Percentiles rank a stretch among this genome's conserved stretches.
Conservation (phyloP, 148 eudicot genomes). For the Chenopodium quinoa region DNA sequence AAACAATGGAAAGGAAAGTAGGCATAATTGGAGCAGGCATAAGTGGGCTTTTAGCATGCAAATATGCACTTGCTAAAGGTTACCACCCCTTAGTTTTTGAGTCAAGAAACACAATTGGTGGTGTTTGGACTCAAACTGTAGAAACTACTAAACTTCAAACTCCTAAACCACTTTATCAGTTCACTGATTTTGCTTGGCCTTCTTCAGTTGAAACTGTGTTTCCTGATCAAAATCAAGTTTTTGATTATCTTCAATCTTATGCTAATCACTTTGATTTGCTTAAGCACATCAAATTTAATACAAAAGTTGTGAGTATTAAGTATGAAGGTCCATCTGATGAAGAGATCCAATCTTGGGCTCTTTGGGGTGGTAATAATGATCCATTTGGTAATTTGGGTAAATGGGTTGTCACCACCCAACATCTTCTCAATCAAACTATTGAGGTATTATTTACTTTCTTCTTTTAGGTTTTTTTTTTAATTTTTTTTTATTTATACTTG, state of each 20-base stretch:
- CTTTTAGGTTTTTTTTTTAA: not conserved
- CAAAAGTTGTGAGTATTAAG: conserved; percentile 43
- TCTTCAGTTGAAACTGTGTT: conserved; percentile 31
- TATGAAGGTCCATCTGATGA: conserved; percentile 43
- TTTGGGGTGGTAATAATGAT: conserved; percentile 57
- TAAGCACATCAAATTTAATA: conserved; percentile 37
- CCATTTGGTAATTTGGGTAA: conserved; percentile 47
- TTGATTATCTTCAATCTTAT: conserved; percentile 53
- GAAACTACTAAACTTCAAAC: conserved; percentile 64
- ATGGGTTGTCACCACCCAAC: conserved; percentile 44
- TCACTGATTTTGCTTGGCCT: conserved; percentile 81
- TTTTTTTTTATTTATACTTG: not conserved
- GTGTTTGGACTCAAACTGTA: conserved; percentile 65
- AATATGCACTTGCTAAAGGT: conserved; percentile 59
- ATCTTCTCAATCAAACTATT: conserved; percentile 27
- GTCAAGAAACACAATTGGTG: conserved; percentile 47
- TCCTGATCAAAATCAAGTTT: conserved; percentile 46
- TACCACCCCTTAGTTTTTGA: conserved; percentile 62
- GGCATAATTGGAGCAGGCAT: conserved; percentile 73
- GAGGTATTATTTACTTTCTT: conserved; percentile 31
- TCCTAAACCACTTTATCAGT: conserved; percentile 47
- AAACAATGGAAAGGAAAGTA: conserved; percentile 29
- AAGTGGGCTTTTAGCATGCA: conserved; percentile 76
- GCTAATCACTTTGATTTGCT: conserved; percentile 53
- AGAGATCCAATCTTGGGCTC: conserved; percentile 46